phyloP scores from a whole-genome alignment of 1,284 basidiomycete species.

The Marasmius oreades region DNA sequence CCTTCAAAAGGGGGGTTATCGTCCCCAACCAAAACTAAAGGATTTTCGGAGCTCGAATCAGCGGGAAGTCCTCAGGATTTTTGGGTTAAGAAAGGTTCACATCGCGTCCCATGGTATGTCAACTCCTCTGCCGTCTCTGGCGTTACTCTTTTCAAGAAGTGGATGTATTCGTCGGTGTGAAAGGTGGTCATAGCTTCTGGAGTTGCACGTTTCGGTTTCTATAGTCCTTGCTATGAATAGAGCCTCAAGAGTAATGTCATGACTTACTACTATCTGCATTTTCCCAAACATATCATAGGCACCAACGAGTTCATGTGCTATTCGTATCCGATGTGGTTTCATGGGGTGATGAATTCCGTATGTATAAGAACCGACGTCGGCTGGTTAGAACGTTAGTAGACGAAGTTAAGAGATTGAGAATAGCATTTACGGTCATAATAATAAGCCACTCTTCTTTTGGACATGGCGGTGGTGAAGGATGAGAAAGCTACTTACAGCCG shows the following conservation, averaged over 20 bases:
- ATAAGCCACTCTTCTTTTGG: too few species aligned
- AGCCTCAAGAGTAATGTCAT: not conserved
- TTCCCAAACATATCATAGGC: constrained; percentile 88
- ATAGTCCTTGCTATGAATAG: constrained; percentile 5
- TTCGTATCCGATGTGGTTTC: constrained; percentile 92
- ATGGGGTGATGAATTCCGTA: constrained; percentile 90
- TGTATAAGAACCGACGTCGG: constrained; percentile 78
- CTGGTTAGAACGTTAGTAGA: constrained; percentile 28
- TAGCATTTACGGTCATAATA: too few species aligned
- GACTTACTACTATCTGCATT: constrained; percentile 85
- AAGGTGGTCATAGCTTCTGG: constrained; percentile 87
- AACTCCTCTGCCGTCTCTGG: constrained; percentile 86
- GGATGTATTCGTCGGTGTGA: constrained; percentile 97
- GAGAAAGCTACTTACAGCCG: too few species aligned
- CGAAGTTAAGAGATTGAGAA: too few species aligned
- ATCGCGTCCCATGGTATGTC: constrained; percentile 80
- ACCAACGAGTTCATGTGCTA: constrained; percentile 89
- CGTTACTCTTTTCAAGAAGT: constrained; percentile 85
- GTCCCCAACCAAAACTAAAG: constrained; percentile 85
- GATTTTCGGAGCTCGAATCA: not conserved
- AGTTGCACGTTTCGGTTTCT: constrained; percentile 82
- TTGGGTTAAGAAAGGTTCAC: constrained; percentile 42
- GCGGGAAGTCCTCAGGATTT: not conserved
- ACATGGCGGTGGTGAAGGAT: too few species aligned
- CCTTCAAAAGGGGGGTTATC: constrained; percentile 98